Evolutionary conservation across 2,329 filamentous ascomycete species (phyloP).

Genomic region (Chaetomium olivaceum): DNA sequence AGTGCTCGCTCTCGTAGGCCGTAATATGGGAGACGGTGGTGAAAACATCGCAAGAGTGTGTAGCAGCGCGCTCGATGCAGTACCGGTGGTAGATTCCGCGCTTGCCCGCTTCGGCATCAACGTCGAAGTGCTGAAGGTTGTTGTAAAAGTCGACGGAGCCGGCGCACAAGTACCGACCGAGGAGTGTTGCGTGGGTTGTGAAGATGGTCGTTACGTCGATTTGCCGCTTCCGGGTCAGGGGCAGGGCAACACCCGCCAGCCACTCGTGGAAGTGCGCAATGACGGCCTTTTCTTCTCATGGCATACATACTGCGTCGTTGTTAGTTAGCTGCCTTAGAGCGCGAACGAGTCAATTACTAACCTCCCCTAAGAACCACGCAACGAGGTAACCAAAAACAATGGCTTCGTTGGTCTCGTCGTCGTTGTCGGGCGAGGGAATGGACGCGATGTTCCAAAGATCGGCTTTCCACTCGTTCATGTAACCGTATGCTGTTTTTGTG

Average conservation of each 20-base stretch:
- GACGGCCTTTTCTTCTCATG: constrained; percentile 91
- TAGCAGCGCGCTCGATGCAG: constrained; percentile 92
- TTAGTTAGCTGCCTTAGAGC: constrained; percentile 17
- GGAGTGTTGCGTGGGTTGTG: constrained; percentile 93
- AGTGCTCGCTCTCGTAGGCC: constrained; percentile 94
- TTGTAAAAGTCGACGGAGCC: constrained; percentile 99
- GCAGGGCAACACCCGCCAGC: constrained; percentile 91
- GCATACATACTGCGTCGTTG: constrained; percentile 70
- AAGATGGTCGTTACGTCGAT: constrained; percentile 98
- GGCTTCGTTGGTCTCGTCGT: constrained; percentile 95
- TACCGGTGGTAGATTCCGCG: constrained; percentile 98
- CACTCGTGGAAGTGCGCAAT: constrained; percentile 99
- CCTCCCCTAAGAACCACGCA: constrained; percentile 97
- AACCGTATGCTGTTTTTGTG: constrained; percentile 88
- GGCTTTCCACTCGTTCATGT: constrained; percentile 93
- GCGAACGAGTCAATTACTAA: constrained; percentile 45
- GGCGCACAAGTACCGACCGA: constrained; percentile 94
- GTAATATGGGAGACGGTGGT: constrained; percentile 99
- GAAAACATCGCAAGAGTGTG: constrained; percentile 93
- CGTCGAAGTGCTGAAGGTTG: constrained; percentile 95
- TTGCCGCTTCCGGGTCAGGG: constrained; percentile 86
- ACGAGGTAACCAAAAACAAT: constrained; percentile 97
- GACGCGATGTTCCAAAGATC: constrained; percentile 92
- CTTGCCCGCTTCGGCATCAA: constrained; percentile 94
- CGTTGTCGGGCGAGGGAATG: constrained; percentile 88